Evolutionary conservation across 164 flowering plant genomes (phyloP), one percentile per base, ranked within the genome.

Genomic region (Berberis thunbergii): DNA sequence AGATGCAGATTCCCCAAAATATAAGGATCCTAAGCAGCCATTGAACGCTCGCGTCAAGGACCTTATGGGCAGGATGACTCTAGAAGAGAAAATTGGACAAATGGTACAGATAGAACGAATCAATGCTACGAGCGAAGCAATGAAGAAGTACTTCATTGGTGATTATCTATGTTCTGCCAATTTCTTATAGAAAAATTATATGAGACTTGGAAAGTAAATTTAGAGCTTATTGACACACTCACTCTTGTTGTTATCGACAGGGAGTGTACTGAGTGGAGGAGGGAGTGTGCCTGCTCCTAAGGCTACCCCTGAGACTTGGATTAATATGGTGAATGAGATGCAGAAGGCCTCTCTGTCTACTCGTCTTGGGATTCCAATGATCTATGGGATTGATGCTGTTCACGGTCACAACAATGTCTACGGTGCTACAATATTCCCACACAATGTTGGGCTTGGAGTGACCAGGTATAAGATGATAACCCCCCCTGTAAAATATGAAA

Each of bases 1-100:
- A 64, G 78, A 65, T 66, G 76, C 73, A 55, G 70, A 65, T 45
- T 61, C 67, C 69, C 11, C 72, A 70, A 81, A 68, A 40, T 64
- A 64, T 26, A 54, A 55, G 44, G 67, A 64, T 56, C 60, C 43
- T 3, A 64, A 64, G 4, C 67, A 64, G 43, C 43, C 45, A 56
- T 2, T 64, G 53, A 26, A 26, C 26, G 9, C 6, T 2, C 60
- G 55, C 3, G 45, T 64, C 43, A 45, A 43, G 26, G 60, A 64
- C 53, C 53, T 64, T 5, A 64, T 64, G 59, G 56, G n/a, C n/a
- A 10, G 60, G 49, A 64, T 64, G 60, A 54, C 67, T 64, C 50
- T 64, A 26, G 50, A 12, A 0, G 26, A 26, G 26, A 26, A 26
- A 26, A 26, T 26, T 26, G 26, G 26, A 0, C 26, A 26, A 0